Conservation (phyloP, 805 yeast species). For the Yarrowia sp. region DNA sequence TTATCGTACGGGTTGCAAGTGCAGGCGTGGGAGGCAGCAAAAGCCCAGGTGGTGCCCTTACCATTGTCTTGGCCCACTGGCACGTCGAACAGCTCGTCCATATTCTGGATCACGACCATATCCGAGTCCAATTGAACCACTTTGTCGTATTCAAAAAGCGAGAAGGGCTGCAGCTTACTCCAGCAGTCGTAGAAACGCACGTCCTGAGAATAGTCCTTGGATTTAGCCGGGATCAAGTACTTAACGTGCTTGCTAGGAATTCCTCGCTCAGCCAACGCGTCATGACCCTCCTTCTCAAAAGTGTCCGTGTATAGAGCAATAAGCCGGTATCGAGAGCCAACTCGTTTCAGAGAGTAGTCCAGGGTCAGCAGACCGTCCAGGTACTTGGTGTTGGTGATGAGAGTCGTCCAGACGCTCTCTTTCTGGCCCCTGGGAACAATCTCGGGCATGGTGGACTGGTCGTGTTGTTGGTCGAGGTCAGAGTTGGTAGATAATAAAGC, state of each 20-base stretch:
- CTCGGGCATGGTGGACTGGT: neutral
- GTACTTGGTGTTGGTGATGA: constrained; percentile 53
- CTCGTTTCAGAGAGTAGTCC: constrained; percentile 47
- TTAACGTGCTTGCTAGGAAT: constrained; percentile 46
- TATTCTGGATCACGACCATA: constrained; percentile 55
- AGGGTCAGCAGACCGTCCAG: constrained; percentile 53
- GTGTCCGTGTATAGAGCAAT: constrained; percentile 55
- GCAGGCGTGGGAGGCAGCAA: constrained; percentile 63
- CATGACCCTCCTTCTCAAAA: constrained; percentile 45
- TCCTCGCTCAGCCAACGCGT: constrained; percentile 42
- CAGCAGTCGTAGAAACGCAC: constrained; percentile 59
- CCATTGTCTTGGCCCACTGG: constrained; percentile 40
- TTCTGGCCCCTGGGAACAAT: neutral
- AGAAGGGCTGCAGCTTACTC: constrained; percentile 59
- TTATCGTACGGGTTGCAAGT: constrained; percentile 57
- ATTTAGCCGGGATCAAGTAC: constrained; percentile 45
- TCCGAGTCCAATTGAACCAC: constrained; percentile 59
- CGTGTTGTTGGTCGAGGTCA: neutral
- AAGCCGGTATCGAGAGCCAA: constrained; percentile 50
- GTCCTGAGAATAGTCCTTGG: constrained; percentile 50
- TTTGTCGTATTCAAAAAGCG: constrained; percentile 50
- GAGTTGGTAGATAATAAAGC: neutral
- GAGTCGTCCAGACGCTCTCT: constrained; percentile 51
- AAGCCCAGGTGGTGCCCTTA: constrained; percentile 35
- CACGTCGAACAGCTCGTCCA: constrained; percentile 59